Conservation (phyloP, 768 basidiomycete genomes). For the Trametes gibbosa region DNA sequence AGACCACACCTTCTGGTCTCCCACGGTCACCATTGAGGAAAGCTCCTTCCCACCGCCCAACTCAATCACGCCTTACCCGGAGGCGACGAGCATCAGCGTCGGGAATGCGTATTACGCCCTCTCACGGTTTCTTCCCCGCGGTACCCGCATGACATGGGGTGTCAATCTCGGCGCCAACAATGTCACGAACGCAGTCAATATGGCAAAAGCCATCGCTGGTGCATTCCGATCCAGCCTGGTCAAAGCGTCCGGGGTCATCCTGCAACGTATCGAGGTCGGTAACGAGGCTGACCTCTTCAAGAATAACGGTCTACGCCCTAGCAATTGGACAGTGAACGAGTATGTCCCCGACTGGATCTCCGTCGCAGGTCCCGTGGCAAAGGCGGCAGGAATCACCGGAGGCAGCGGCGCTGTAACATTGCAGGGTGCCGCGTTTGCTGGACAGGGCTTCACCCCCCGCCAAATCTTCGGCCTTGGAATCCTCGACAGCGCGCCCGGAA, state of each 20-base stretch:
- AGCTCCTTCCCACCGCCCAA: constrained; percentile 48
- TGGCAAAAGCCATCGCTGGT: constrained; percentile 29
- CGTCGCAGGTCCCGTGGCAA: constrained; percentile 23
- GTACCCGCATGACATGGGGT: constrained; percentile 64
- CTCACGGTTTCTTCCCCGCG: constrained; percentile 48
- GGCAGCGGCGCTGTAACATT: constrained; percentile 21
- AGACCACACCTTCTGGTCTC: constrained; percentile 57
- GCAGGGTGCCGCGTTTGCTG: constrained; percentile 28
- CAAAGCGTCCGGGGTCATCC: constrained; percentile 25
- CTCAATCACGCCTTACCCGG: constrained; percentile 58
- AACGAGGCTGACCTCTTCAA: constrained; percentile 35
- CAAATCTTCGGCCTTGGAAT: constrained; percentile 53
- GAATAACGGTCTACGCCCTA: constrained; percentile 28
- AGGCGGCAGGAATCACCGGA: constrained; percentile 21
- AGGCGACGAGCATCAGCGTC: constrained; percentile 58
- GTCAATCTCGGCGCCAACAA: constrained; percentile 53
- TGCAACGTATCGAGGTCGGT: constrained; percentile 33
- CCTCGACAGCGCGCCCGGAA: constrained; percentile 45
- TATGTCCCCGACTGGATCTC: constrained; percentile 32
- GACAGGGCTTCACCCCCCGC: constrained; percentile 54
- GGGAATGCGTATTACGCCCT: constrained; percentile 56
- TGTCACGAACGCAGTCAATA: constrained; percentile 31
- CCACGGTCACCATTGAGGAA: constrained; percentile 43
- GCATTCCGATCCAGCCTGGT: constrained; percentile 29
- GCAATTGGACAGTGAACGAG: constrained; percentile 28